A percentile compares a stretch with the other conserved stretches of the same genome.
These are phyloP conservation scores for Alternaria alternata DNA, from an alignment of 2,329 filamentous ascomycete species.

Conservation along the genomic window DNA sequence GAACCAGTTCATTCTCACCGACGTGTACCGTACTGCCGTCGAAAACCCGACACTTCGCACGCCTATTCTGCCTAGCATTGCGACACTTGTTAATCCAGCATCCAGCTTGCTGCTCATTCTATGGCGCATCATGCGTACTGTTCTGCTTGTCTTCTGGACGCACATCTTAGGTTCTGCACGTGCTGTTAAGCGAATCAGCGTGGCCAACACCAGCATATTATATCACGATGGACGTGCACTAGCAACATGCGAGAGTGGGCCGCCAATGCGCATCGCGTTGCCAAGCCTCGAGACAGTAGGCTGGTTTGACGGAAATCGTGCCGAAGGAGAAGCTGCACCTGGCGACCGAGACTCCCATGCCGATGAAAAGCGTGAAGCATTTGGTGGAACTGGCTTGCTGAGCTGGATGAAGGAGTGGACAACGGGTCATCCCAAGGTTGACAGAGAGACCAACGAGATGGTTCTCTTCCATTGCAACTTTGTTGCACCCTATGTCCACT, in stretches of 20 bases:
- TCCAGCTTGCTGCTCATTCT: slow-evolving; percentile 62
- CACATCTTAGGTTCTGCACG: slow-evolving; percentile 64
- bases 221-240: slow-evolving; percentile 74
- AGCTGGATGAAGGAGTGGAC: slow-evolving; percentile 75
- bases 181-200: slow-evolving; percentile 72
- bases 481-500: slow-evolving; percentile 70
- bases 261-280: slow-evolving; percentile 70
- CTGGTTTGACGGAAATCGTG: slow-evolving; percentile 70
- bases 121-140: slow-evolving; percentile 63
- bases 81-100: slow-evolving; percentile 69
- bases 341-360: slow-evolving; percentile 27
- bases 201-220: slow-evolving; percentile 72
- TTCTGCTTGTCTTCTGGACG: slow-evolving; percentile 66
- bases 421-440: slow-evolving; percentile 73
- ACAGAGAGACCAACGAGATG: slow-evolving; percentile 70
- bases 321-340: slow-evolving; percentile 59
- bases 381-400: slow-evolving; percentile 65
- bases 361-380: slow-evolving; percentile 32
- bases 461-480: slow-evolving; percentile 74
- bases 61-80: slow-evolving; percentile 72
- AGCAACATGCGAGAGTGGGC: slow-evolving; percentile 75
- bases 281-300: slow-evolving; percentile 72
- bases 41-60: slow-evolving; percentile 57
- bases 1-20: slow-evolving; percentile 74
- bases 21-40: slow-evolving; percentile 66